These are phyloP conservation scores for Tephrocybe sp. DNA, from an alignment of 768 basidiomycete genomes.

Conservation along the genomic window DNA sequence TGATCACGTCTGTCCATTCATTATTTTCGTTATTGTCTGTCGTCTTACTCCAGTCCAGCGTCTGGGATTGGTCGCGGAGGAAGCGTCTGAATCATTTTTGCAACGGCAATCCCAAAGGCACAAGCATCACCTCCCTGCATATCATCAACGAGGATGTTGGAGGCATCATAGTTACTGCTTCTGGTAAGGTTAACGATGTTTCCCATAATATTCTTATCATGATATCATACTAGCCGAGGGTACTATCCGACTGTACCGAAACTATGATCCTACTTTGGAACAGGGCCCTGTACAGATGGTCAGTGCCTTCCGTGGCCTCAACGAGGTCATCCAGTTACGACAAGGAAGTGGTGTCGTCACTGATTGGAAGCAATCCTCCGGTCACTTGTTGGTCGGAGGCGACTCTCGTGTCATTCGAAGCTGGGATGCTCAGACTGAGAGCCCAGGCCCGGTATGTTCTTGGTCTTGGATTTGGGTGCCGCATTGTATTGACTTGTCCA, in stretches of 20 bases:
- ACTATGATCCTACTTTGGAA: slow-evolving; percentile 78
- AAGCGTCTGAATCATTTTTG: slow-evolving; percentile 80
- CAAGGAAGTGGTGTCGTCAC: slow-evolving; percentile 83
- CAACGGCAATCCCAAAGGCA: slow-evolving; percentile 83
- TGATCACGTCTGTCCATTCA: slow-evolving; percentile 63
- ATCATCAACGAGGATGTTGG: slow-evolving; percentile 97
- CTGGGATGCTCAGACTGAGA: slow-evolving; percentile 96
- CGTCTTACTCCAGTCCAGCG: slow-evolving; percentile 43
- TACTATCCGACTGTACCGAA: slow-evolving; percentile 86
- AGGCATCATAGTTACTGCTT: slow-evolving; percentile 84
- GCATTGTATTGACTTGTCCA: slow-evolving; percentile 28
- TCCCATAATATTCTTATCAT: not conserved
- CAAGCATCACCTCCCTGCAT: slow-evolving; percentile 83
- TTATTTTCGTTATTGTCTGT: not conserved
- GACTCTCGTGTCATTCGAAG: slow-evolving; percentile 87
- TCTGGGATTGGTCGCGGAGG: slow-evolving; percentile 92
- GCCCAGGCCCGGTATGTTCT: slow-evolving; percentile 61
- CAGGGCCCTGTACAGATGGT: slow-evolving; percentile 86
- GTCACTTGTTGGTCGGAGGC: slow-evolving; percentile 85
- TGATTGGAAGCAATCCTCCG: slow-evolving; percentile 92
- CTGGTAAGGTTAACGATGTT: slow-evolving; percentile 53
- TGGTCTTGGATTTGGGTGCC: not conserved
- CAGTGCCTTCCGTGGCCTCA: slow-evolving; percentile 88
- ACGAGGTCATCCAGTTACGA: slow-evolving; percentile 71
- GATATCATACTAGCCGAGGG: slow-evolving; percentile 70